Base-by-base conservation (phyloP, 331 rosid genomes). In the Acacia concinna region DNA sequence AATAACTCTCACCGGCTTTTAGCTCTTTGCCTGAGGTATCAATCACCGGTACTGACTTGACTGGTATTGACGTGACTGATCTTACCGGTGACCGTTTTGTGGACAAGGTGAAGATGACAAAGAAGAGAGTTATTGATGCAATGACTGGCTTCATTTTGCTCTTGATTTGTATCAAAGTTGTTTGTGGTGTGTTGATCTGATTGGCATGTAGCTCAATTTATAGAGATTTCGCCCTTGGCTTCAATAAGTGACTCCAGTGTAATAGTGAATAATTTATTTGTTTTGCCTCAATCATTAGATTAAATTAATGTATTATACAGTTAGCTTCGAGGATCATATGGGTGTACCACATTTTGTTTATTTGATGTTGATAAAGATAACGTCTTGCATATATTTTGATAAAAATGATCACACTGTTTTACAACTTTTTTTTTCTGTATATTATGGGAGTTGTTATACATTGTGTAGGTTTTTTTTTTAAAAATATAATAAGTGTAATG, bases 11-110 rank as follows among this genome's bases (percentile, higher is more conserved):
- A 1, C 85, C 77, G 0, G 41, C 68, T 30, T 17, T 75, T 65
- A 85, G 82, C 27, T 28, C 65, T 17, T 71, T 3, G 3, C 82
- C 84, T 0, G 79, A 10, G 31, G 31, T 57, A 75, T 82, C 89
- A 31, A 71, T 71, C 67, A 85, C 89, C 1, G 75, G 31, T 15
- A 43, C 54, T 0, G 80, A 60, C 18, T 23, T n/a, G 25, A 51
- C 72, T 31, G 78, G 31, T 15, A 43, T 46, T 0, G 80, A 60
- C 18, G 41, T n/a, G 25, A 51, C 72, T 31, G 78, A 7, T 21
- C 54, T 17, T 18, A 49, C 9, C 25, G 7, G 8, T 49, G 57
- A n/a, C 6, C 25, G 2, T 54, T 54, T 21, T 2, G 62, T 9
- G 62, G 62, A 54, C 5, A 54, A 8, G 31, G 62, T 21, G 62